Conservation (phyloP, 1,139 yeast genomes). For the Candida sp. region DNA sequence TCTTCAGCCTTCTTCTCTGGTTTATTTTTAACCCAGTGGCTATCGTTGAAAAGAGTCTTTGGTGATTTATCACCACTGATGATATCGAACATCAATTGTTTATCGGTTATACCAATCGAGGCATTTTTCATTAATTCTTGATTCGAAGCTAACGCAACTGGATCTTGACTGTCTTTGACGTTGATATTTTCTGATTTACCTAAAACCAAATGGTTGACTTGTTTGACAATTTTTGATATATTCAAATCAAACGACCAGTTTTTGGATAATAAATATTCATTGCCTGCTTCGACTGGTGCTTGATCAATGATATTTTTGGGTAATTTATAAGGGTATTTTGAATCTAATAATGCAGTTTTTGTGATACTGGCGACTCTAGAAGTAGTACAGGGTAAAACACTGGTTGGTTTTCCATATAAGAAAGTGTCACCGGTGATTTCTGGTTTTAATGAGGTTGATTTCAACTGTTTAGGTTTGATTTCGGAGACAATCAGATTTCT, state of each 20-base stretch:
- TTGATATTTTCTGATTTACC: slow-evolving; percentile 22
- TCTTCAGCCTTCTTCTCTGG: background rate
- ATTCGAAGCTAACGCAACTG: slow-evolving; percentile 4
- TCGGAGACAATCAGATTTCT: slow-evolving; percentile 7
- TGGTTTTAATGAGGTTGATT: slow-evolving; percentile 19
- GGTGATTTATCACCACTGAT: slow-evolving; percentile 24
- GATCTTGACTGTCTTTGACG: slow-evolving; percentile 6
- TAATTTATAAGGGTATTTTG: slow-evolving; percentile 42
- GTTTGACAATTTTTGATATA: slow-evolving; percentile 17
- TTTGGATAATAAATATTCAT: slow-evolving; percentile 33
- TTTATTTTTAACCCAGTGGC: slow-evolving; percentile 22
- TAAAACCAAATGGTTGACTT: slow-evolving; percentile 29
- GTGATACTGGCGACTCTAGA: slow-evolving; percentile 43
- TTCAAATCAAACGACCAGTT: slow-evolving; percentile 27
- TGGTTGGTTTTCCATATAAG: slow-evolving; percentile 38
- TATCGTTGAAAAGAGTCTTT: slow-evolving; percentile 22
- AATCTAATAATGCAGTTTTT: slow-evolving; percentile 34
- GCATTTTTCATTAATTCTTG: slow-evolving; percentile 27
- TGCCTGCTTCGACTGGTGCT: slow-evolving; percentile 12
- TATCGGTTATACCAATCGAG: slow-evolving; percentile 22
- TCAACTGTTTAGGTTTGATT: slow-evolving; percentile 12
- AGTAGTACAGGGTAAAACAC: slow-evolving; percentile 24
- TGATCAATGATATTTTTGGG: slow-evolving; percentile 35
- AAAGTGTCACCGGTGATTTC: slow-evolving; percentile 26
- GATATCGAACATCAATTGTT: slow-evolving; percentile 25